A percentile compares a stretch with the other conserved stretches of the same genome.
Evolutionary conservation across 352 stramenopile species (phyloP).

Genomic region (Aphanomyces stellatus): DNA sequence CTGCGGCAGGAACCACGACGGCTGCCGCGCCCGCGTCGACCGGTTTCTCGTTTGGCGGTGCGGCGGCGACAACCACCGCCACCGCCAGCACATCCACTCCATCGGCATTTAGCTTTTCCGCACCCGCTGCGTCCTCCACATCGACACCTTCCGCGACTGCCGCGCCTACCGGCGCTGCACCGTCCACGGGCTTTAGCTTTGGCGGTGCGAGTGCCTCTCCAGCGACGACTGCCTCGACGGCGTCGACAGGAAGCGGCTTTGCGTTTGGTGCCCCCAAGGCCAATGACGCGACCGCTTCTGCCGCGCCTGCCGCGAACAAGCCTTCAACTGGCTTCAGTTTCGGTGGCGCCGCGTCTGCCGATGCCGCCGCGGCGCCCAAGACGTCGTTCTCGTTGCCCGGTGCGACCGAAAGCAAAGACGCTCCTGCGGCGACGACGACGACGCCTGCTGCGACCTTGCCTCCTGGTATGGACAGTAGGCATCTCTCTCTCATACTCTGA

Average conservation of each 20-base stretch:
- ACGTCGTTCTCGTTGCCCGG: conserved; percentile 1
- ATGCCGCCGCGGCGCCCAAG: background rate
- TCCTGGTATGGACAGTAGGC: too few species aligned
- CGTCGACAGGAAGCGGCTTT: too few species aligned
- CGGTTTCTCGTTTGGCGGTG: conserved; percentile 14
- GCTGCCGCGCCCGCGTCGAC: background rate
- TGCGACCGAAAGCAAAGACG: too few species aligned
- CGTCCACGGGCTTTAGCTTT: conserved; percentile 9
- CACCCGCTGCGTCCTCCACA: background rate
- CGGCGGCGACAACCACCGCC: conserved; percentile 16
- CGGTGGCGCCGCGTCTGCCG: background rate
- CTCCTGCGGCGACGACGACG: too few species aligned
- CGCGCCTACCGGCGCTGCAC: background rate
- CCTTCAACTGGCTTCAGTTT: conserved; percentile 14
- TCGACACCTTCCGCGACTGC: background rate
- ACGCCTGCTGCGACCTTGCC: too few species aligned
- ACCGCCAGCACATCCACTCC: background rate
- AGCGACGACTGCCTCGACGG: too few species aligned
- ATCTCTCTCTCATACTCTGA: too few species aligned
- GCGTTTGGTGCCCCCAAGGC: too few species aligned
- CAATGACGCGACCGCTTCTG: too few species aligned
- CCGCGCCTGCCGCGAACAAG: too few species aligned
- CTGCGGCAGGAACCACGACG: conserved; percentile 19
- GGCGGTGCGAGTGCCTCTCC: conserved; percentile 9
- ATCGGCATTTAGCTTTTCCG: conserved; percentile 5